Evolutionary conservation across 2,329 filamentous ascomycete species (phyloP).

Genomic region (Myotisia sp.): DNA sequence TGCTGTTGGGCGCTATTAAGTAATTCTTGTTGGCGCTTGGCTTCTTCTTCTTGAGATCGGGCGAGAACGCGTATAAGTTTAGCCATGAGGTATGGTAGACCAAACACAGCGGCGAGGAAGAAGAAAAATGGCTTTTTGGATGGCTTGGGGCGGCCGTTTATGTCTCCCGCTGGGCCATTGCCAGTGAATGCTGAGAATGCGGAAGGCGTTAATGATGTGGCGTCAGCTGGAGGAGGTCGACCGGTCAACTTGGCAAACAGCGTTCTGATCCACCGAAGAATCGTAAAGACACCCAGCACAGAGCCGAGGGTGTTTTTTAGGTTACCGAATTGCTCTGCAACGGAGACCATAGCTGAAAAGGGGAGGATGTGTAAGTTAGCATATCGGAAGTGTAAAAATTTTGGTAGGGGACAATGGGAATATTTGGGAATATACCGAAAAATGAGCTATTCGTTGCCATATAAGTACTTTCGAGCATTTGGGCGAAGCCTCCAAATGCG

Average conservation of each 20-base stretch:
- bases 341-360: conserved; percentile 76
- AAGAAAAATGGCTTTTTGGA: conserved; percentile 93
- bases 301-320: conserved; percentile 86
- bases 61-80: conserved; percentile 83
- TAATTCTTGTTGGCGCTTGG: conserved; percentile 34
- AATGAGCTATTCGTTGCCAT: conserved; percentile 99
- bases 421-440: conserved; percentile 54
- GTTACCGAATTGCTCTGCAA: conserved; percentile 92
- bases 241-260: conserved; percentile 86
- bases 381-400: conserved; percentile 5
- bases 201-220: conserved; percentile 71
- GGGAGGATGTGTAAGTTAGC: conserved; percentile 11
- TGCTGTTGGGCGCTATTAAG: conserved; percentile 33
- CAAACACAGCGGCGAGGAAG: conserved; percentile 88
- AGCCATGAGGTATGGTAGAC: conserved; percentile 89
- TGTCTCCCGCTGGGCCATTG: conserved; percentile 28
- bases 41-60: conserved; percentile 68
- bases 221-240: conserved; percentile 74
- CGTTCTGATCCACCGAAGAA: conserved; percentile 89
- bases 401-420: neutral
- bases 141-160: conserved; percentile 47
- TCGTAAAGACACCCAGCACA: conserved; percentile 83
- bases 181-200: conserved; percentile 84
- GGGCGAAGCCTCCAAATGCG: conserved; percentile 91
- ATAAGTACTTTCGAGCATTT: conserved; percentile 98